A percentile compares a stretch with the other conserved stretches of the same genome.
Evolutionary conservation across 805 yeast species (phyloP).

Genomic region (Myxozyma kluyveri): DNA sequence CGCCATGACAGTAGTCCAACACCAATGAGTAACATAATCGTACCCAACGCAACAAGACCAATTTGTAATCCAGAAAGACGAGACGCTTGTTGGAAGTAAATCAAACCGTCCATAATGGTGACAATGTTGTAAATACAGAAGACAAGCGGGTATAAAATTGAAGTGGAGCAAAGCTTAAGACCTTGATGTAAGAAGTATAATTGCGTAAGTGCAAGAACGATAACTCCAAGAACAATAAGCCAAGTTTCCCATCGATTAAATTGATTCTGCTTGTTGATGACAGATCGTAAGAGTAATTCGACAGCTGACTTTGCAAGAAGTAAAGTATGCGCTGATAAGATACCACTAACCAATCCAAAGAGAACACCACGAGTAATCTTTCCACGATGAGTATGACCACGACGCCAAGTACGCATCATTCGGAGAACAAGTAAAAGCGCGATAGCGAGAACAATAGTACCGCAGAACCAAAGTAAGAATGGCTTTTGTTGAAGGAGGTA

Average conservation of each 20-base stretch:
- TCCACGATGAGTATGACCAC: constrained; percentile 29
- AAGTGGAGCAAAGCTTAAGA: constrained; percentile 64
- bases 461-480: constrained; percentile 58
- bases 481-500: constrained; percentile 43
- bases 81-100: constrained; percentile 54
- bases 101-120: constrained; percentile 63
- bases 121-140: constrained; percentile 77
- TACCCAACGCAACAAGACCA: constrained; percentile 50
- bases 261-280: constrained; percentile 41
- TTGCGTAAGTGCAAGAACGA: constrained; percentile 66
- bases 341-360: constrained; percentile 70
- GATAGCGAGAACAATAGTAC: constrained; percentile 35
- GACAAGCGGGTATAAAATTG: constrained; percentile 77
- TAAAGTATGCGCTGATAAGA: constrained; percentile 79
- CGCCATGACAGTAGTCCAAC: constrained; percentile 66
- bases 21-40: constrained; percentile 49
- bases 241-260: constrained; percentile 47
- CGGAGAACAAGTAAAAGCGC: constrained; percentile 20
- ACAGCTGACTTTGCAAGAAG: constrained; percentile 81
- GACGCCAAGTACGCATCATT: constrained; percentile 29
- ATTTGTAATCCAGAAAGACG: constrained; percentile 40
- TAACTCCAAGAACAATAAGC: constrained; percentile 53
- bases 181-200: constrained; percentile 73
- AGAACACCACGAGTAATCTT: constrained; percentile 53
- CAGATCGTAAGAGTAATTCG: constrained; percentile 57